Conservation (phyloP, 1,139 yeast species). For the Suhomyces wounanorum region DNA sequence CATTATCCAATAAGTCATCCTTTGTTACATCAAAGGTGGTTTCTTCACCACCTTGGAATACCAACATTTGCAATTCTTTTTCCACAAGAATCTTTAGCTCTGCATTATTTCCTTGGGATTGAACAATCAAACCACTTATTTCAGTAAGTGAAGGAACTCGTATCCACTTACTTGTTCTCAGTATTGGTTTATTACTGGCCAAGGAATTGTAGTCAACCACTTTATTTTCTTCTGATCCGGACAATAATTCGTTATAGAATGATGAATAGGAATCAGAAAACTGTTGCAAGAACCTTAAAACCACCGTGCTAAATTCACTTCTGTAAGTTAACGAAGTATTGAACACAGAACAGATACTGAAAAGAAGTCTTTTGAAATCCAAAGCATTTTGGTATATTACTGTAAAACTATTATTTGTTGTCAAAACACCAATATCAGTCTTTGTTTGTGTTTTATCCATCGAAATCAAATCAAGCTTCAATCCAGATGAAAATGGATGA, state of each 20-base stretch:
- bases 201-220: slow-evolving; percentile 7
- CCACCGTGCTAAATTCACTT: slow-evolving; percentile 50
- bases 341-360: slow-evolving; percentile 52
- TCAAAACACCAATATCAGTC: slow-evolving; percentile 3
- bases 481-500: slow-evolving; percentile 15
- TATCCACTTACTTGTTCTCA: slow-evolving; percentile 49
- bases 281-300: slow-evolving; percentile 37
- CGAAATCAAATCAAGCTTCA: slow-evolving; percentile 25
- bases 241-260: slow-evolving; percentile 34
- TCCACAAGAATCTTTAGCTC: slow-evolving; percentile 21
- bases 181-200: slow-evolving; percentile 24
- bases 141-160: slow-evolving; percentile 37
- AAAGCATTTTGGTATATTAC: slow-evolving; percentile 51
- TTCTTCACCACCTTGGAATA: slow-evolving; percentile 23
- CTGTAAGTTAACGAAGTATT: slow-evolving; percentile 64
- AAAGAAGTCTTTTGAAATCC: slow-evolving; percentile 55
- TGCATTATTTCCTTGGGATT: slow-evolving; percentile 13
- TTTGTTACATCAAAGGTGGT: slow-evolving; percentile 34
- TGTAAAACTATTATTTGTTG: slow-evolving; percentile 4
- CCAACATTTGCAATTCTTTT: slow-evolving; percentile 42
- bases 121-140: slow-evolving; percentile 32
- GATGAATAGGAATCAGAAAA: slow-evolving; percentile 34
- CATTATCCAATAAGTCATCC: slow-evolving; percentile 46
- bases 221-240: slow-evolving; percentile 19
- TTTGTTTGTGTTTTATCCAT: slow-evolving; percentile 14